Base-by-base conservation (phyloP, 2,329 filamentous ascomycete genomes). In the Aspergillus sp. region DNA sequence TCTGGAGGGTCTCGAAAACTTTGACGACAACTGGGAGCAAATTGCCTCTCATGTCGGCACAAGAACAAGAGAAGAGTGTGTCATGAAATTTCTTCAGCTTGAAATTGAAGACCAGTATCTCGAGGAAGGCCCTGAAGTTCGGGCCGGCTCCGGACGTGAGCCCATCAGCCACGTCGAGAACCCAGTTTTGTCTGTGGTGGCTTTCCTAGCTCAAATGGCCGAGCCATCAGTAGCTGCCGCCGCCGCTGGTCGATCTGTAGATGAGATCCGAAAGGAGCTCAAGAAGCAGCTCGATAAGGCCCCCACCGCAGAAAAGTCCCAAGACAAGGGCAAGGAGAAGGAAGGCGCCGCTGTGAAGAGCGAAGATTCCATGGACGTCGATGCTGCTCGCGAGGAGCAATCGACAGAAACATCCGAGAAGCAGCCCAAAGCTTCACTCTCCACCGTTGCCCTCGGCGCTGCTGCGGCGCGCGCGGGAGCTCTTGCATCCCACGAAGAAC, bases 31-130 rank as follows among this genome's bases (percentile, higher is more conserved):
- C 76, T 99, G 95, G 95, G 89, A 90, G 57, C 86, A 91, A 68
- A 93, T 99, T 64, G 88, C 96, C 1, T 91, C 93, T 62, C 90
- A 97, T 69, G 95, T 99, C 44, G 90, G 90, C 49, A 96, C 91
- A 3, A 88, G 93, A 59, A 96, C 92, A 2, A 85, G 91, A 53
- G 96, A 99, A 74, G 93, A 99, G 77, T 99, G 95, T 73, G 93
- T 98, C 15, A 83, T 98, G 67, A 95, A 97, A 73, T 99, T 99
- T 79, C 76, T 99, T 63, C 92, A 97, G 71, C 82, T 99, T 37
- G 93, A 97, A 66, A 99, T 99, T 61, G 95, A 98, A 74, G 93
- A 97, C 79, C 96, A 96, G 73, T 99, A 97, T 70, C 81, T 97
- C 9, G 93, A 98, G 68, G 86, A 91, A 7, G 88, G 93, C 68